Conservation (phyloP, 1,139 yeast genomes). For the Kurtzmaniella quercitrusa region DNA sequence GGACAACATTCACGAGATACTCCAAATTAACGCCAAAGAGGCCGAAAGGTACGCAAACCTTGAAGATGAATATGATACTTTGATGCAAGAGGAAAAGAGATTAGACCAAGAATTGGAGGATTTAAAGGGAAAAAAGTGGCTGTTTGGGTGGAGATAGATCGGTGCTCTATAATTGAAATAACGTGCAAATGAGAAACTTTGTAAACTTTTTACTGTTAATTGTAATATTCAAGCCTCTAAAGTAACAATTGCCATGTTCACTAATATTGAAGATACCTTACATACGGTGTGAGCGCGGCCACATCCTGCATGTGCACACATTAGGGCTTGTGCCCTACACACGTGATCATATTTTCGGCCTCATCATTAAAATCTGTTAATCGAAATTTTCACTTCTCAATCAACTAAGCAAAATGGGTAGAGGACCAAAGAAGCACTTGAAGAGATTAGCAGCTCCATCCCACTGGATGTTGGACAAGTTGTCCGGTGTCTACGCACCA, state of each 20-base stretch:
- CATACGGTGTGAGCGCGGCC: background rate
- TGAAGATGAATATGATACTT: constrained; percentile 42
- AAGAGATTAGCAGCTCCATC: constrained; percentile 63
- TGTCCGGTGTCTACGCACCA: constrained; percentile 99
- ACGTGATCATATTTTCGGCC: background rate
- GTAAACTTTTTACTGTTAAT: too few species aligned
- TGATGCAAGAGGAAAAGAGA: constrained; percentile 24
- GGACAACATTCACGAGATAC: constrained; percentile 43
- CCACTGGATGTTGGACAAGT: constrained; percentile 99
- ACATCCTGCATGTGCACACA: background rate
- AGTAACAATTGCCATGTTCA: too few species aligned
- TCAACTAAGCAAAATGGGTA: constrained; percentile 17
- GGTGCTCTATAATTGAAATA: background rate
- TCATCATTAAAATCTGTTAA: constrained; percentile 1
- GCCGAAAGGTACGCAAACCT: constrained; percentile 51
- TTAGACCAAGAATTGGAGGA: constrained; percentile 26
- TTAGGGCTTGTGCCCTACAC: constrained; percentile 3
- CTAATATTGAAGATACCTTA: too few species aligned
- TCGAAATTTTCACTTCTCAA: background rate
- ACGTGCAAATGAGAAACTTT: background rate
- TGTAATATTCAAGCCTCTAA: too few species aligned
- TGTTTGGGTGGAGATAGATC: constrained; percentile 24
- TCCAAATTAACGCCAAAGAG: constrained; percentile 52
- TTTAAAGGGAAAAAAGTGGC: constrained; percentile 27
- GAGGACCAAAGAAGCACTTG: constrained; percentile 38